phyloP scores from a whole-genome alignment of 768 basidiomycete genomes.

The Leccinellum rugosiceps region DNA sequence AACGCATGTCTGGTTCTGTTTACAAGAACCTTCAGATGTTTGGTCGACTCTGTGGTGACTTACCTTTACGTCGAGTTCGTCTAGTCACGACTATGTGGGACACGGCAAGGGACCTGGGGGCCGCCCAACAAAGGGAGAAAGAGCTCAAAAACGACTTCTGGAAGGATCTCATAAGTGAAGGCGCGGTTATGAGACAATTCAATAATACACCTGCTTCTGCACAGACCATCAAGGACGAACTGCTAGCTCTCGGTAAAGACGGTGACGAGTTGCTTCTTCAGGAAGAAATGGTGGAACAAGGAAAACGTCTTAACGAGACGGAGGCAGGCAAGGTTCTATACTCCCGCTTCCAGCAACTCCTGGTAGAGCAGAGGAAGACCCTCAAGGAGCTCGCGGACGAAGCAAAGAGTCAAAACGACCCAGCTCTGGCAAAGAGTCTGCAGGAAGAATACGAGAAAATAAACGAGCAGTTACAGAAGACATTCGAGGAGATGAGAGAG shows the following conservation, averaged over 20 bases:
- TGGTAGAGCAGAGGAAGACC: constrained; percentile 12
- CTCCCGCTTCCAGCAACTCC: constrained; percentile 16
- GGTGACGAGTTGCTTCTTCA: constrained; percentile 12
- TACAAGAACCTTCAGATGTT: constrained; percentile 33
- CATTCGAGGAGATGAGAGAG: constrained; percentile 20
- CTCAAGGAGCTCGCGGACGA: constrained; percentile 18
- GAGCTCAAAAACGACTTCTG: constrained; percentile 30
- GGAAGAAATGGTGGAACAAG: constrained; percentile 16
- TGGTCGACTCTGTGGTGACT: constrained; percentile 33
- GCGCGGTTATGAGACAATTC: constrained; percentile 2
- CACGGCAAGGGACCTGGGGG: constrained; percentile 9
- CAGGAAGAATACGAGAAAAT: constrained; percentile 11
- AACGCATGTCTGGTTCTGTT: constrained; percentile 31
- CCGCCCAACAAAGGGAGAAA: constrained; percentile 12
- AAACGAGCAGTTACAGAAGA: constrained; percentile 8
- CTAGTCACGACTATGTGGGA: constrained; percentile 42
- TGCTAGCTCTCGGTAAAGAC: not conserved
- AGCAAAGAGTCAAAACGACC: constrained; percentile 13
- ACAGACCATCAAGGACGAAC: not conserved
- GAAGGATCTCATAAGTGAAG: not conserved
- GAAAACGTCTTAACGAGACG: constrained; percentile 19
- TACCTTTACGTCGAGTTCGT: constrained; percentile 27
- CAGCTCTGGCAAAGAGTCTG: constrained; percentile 7
- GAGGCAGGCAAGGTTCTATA: constrained; percentile 19
- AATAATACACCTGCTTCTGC: not conserved